phyloP scores from a whole-genome alignment of 352 stramenopile genomes.

The Aphanomyces stellatus region DNA sequence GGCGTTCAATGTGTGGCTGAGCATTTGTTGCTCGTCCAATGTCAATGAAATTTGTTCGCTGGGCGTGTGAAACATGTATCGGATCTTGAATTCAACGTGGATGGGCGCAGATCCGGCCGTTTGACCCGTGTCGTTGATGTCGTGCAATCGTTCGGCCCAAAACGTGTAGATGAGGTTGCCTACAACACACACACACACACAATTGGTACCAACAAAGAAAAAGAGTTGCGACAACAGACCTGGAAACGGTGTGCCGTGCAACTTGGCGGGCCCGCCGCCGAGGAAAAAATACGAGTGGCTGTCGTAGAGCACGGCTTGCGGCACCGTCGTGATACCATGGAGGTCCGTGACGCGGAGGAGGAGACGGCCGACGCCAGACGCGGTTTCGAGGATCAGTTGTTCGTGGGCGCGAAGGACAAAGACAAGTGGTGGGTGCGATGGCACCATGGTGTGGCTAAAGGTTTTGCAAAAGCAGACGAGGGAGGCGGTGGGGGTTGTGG shows the following conservation, averaged over 20 bases:
- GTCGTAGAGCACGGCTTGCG: conserved; percentile 58
- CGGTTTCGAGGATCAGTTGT: conserved; percentile 45
- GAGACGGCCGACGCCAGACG: conserved; percentile 42
- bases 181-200: conserved; percentile 30
- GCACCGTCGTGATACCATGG: conserved; percentile 36
- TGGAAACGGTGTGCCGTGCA: conserved; percentile 23
- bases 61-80: conserved; percentile 31
- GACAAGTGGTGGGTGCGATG: conserved; percentile 30
- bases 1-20: not conserved
- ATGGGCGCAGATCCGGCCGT: not conserved
- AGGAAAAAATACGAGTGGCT: conserved; percentile 58
- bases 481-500: not conserved
- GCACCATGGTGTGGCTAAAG: conserved; percentile 26
- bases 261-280: conserved; percentile 28
- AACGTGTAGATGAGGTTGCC: conserved; percentile 62
- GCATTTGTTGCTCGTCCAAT: not conserved
- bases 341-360: conserved; percentile 51
- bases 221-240: conserved; percentile 1
- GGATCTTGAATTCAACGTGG: conserved; percentile 30
- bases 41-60: conserved; percentile 22
- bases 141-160: conserved; percentile 34
- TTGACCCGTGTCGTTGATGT: not conserved
- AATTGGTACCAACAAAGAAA: no score
- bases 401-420: conserved; percentile 41
- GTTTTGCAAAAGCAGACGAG: conserved; percentile 34